A percentile compares a stretch with the other conserved stretches of the same genome.
Evolutionary conservation across 1,284 basidiomycete species (phyloP).

Genomic region (Wallemia ichthyophaga): DNA sequence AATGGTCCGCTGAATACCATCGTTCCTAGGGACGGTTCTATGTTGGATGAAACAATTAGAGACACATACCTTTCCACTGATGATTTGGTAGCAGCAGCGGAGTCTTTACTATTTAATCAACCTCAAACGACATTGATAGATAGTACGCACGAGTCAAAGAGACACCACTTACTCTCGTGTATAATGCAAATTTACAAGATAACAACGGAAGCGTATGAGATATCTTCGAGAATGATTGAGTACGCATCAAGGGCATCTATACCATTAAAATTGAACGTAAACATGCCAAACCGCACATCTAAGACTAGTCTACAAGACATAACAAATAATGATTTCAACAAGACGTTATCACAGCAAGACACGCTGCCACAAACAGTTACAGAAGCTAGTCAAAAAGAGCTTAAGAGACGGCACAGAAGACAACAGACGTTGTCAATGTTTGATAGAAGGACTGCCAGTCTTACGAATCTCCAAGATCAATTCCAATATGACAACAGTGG

Average conservation of each 20-base stretch:
- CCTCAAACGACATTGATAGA: neutral
- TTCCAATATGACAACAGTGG: neutral
- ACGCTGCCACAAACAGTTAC: neutral
- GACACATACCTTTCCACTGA: neutral
- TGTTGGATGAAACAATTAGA: neutral
- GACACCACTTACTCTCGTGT: neutral
- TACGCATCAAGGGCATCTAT: neutral
- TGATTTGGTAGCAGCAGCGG: neutral
- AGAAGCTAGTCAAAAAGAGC: neutral
- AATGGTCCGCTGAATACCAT: neutral
- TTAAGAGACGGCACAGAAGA: neutral
- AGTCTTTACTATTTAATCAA: neutral
- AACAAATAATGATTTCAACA: neutral
- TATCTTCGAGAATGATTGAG: neutral
- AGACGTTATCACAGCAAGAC: neutral
- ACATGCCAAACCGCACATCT: neutral
- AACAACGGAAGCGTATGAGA: neutral
- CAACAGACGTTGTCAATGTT: neutral
- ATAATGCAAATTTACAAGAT: neutral
- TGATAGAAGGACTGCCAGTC: neutral
- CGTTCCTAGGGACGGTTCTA: neutral
- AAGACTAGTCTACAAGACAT: neutral
- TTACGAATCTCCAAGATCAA: neutral
- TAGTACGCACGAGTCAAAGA: neutral
- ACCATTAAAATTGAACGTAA: neutral